These are phyloP conservation scores for Helianthus tuberosus DNA, from an alignment of 129 eudicot species.

Conservation along the genomic window DNA sequence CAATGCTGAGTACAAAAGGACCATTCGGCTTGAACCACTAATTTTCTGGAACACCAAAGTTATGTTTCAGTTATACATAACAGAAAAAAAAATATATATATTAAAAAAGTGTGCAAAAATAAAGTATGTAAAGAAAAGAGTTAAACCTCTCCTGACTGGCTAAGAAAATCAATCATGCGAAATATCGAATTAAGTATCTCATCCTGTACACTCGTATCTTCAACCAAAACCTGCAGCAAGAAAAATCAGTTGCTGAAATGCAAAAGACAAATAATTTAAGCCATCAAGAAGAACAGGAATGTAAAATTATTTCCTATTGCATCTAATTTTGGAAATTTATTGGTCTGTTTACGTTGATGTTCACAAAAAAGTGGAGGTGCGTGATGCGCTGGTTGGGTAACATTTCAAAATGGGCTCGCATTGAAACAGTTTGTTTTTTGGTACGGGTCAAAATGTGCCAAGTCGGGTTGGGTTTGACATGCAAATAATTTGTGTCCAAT, in stretches of 20 bases:
- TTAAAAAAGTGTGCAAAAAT: neutral
- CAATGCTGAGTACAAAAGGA: conserved; percentile 50
- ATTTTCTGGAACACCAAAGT: conserved; percentile 44
- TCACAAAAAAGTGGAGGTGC: no score
- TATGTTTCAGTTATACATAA: conserved; percentile 15
- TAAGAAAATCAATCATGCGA: conserved; percentile 44
- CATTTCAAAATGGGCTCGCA: no score
- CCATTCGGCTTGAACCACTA: conserved; percentile 31
- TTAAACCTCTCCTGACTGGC: conserved; percentile 54
- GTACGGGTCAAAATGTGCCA: neutral
- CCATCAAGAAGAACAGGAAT: no score
- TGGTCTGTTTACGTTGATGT: no score
- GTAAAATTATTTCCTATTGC: neutral
- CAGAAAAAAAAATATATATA: neutral
- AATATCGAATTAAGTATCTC: conserved; percentile 59
- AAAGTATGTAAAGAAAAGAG: conserved; percentile 4
- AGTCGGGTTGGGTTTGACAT: neutral
- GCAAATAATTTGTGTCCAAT: neutral
- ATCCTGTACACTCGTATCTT: conserved; percentile 49
- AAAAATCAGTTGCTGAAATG: conserved; percentile 14
- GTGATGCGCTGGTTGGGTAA: no score
- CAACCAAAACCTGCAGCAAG: conserved; percentile 59
- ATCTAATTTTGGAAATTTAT: no score
- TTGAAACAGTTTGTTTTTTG: neutral
- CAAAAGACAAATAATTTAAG: neutral